Evolutionary conservation across 805 yeast species (phyloP).

Genomic region (Saturnispora bothae): DNA sequence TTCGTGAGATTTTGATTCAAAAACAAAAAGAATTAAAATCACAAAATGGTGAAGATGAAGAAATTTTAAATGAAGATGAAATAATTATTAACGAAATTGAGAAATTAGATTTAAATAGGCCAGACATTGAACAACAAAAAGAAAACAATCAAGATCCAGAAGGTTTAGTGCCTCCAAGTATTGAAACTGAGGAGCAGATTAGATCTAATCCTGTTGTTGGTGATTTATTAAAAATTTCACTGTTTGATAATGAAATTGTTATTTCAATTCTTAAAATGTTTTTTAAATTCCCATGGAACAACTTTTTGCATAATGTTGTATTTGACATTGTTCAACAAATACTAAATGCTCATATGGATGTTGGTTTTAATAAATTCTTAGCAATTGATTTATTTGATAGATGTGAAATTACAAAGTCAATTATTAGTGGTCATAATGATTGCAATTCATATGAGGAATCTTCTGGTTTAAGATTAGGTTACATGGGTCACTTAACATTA

Average conservation of each 20-base stretch:
- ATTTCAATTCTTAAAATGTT: slow-evolving; percentile 62
- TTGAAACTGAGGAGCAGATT: slow-evolving; percentile 24
- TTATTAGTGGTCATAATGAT: slow-evolving; percentile 50
- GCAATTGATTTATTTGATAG: slow-evolving; percentile 32
- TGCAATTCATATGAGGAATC: slow-evolving; percentile 43
- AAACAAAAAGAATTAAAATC: slow-evolving; percentile 23
- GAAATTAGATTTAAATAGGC: slow-evolving; percentile 20
- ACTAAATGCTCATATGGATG: slow-evolving; percentile 61
- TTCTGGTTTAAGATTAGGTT: slow-evolving; percentile 45
- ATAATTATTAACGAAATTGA: slow-evolving; percentile 27
- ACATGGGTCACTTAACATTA: slow-evolving; percentile 48
- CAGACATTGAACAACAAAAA: slow-evolving; percentile 16
- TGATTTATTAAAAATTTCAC: slow-evolving; percentile 72
- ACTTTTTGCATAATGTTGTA: slow-evolving; percentile 92
- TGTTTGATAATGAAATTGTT: slow-evolving; percentile 65
- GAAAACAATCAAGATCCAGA: slow-evolving; percentile 1
- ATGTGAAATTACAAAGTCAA: slow-evolving; percentile 40
- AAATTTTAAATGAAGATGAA: slow-evolving; percentile 22
- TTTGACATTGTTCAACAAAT: slow-evolving; percentile 93
- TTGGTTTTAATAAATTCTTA: slow-evolving; percentile 25
- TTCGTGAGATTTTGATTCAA: slow-evolving; percentile 39
- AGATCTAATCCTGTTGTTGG: slow-evolving; percentile 68
- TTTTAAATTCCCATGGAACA: slow-evolving; percentile 89
- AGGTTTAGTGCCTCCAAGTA: slow-evolving; percentile 15
- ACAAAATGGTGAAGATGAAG: slow-evolving; percentile 13